Conservation (phyloP, 306 rosid genomes). For the Dalbergia oliveri region DNA sequence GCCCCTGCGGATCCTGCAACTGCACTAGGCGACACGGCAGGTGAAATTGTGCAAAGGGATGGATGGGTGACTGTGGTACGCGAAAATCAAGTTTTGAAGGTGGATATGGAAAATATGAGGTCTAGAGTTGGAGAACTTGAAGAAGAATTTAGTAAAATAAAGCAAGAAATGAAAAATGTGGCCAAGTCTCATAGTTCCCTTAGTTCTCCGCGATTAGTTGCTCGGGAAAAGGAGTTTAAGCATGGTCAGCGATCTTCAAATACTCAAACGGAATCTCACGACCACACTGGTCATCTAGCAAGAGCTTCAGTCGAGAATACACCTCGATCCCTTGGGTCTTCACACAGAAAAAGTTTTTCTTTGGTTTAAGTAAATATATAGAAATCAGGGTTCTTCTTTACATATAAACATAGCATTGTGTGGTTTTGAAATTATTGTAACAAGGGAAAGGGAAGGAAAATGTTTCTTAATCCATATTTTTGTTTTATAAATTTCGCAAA, state of each 20-base stretch:
- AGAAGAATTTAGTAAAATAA: slow-evolving; percentile 82
- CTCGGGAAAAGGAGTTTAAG: slow-evolving; percentile 74
- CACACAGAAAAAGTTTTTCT: slow-evolving; percentile 64
- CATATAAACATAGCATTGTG: slow-evolving; percentile 38
- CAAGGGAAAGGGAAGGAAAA: slow-evolving; percentile 53
- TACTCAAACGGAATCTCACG: slow-evolving; percentile 68
- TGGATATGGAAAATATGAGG: slow-evolving; percentile 88
- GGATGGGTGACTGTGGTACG: slow-evolving; percentile 92
- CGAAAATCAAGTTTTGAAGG: slow-evolving; percentile 83
- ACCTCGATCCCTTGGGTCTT: slow-evolving; percentile 46
- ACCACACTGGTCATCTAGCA: slow-evolving; percentile 58
- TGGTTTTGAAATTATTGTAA: slow-evolving; percentile 46
- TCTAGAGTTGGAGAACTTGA: slow-evolving; percentile 87
- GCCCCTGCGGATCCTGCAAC: slow-evolving; percentile 64
- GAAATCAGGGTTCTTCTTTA: slow-evolving; percentile 18
- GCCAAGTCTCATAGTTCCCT: slow-evolving; percentile 74
- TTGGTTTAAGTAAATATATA: slow-evolving; percentile 23
- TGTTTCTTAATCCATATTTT: slow-evolving; percentile 39
- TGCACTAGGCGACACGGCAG: slow-evolving; percentile 46
- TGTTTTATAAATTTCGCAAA: background rate
- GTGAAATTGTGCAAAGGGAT: slow-evolving; percentile 80
- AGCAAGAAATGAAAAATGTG: slow-evolving; percentile 88
- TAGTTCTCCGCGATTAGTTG: slow-evolving; percentile 70
- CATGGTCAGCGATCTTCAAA: slow-evolving; percentile 73
- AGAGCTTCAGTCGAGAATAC: slow-evolving; percentile 63